phyloP scores from a whole-genome alignment of 768 basidiomycete genomes.

The Ramaria sp. region DNA sequence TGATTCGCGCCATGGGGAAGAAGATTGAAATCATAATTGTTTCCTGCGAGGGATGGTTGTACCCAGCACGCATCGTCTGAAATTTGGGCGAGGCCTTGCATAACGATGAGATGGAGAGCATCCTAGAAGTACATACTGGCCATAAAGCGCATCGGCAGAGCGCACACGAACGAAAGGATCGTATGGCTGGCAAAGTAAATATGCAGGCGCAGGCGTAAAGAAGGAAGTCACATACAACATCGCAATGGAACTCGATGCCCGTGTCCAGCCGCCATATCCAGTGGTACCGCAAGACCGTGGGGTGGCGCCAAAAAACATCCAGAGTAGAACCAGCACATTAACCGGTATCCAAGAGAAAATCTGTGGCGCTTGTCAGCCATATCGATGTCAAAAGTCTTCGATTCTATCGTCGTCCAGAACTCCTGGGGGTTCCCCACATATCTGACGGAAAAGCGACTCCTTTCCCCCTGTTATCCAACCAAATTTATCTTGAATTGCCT shows the following conservation, averaged over 20 bases:
- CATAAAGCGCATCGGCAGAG: neutral
- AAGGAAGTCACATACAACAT: slow-evolving; percentile 2
- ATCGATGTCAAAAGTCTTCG: too few relatives aligned
- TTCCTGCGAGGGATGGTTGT: slow-evolving; percentile 4
- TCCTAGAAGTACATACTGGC: neutral
- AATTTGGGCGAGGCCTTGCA: neutral
- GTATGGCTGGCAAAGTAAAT: slow-evolving; percentile 1
- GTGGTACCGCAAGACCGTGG: neutral
- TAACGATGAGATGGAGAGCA: neutral
- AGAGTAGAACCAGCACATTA: slow-evolving; percentile 10
- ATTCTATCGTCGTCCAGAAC: neutral
- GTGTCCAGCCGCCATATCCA: slow-evolving; percentile 8
- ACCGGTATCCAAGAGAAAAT: slow-evolving; percentile 2
- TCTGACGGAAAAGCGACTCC: slow-evolving; percentile 1
- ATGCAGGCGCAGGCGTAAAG: neutral
- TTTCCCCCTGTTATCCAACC: neutral
- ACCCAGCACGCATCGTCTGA: slow-evolving; percentile 1
- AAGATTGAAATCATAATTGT: slow-evolving; percentile 1
- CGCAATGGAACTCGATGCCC: slow-evolving; percentile 7
- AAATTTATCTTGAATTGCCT: neutral
- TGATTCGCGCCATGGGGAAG: slow-evolving; percentile 2
- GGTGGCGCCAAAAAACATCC: slow-evolving; percentile 9
- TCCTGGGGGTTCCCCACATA: slow-evolving; percentile 1
- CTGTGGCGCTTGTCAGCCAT: neutral
- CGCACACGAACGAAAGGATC: slow-evolving; percentile 6